Evolutionary conservation across 2,329 filamentous ascomycete genomes (phyloP), one percentile per base, ranked within the genome.

Genomic region (Gaeumannomyces tritici): DNA sequence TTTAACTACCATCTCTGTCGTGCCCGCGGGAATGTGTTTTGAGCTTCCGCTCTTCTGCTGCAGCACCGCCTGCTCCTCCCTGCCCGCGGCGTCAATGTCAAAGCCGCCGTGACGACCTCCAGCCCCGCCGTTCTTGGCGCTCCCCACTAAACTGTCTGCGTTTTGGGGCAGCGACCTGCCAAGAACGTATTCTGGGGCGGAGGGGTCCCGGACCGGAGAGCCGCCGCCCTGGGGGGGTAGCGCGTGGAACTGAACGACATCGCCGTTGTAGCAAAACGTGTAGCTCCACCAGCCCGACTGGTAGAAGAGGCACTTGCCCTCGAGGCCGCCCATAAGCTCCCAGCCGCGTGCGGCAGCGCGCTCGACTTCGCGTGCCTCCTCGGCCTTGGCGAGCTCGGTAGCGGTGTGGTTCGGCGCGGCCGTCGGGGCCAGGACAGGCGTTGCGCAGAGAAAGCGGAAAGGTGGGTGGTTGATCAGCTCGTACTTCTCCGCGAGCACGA

Each of bases 221-320:
- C 89, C 84, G 3, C 87, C 87, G 57, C 85, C 82, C 24, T 75
- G 76, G 2, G 86, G 85, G 0, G 91, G 84, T 64, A 93, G 77
- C 57, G 91, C 91, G 73, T 97, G 93, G 75, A 96, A 97, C 74
- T 97, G 93, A 70, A 90, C 89, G 65, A 97, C 88, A 66, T 93
- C 86, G 65, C 88, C 83, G 71, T 90, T 90, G 76, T 96, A 95
- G 79, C 93, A 97, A 74, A 96, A 96, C 68, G 88, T 89, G 75
- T 97, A 97, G 71, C 89, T 95, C 93, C 93, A 97, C 93, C 93
- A 97, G 0, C 93, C 93, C 1, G 87, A 89, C 66, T 92, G 78
- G 66, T 81, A 85, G 77, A 93, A 96, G 66, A 97, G 83, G 73
- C 93, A 97, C 60, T 83, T 83, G 4, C 87, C 89, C 61, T 93